Evolutionary conservation across 2,329 filamentous ascomycete genomes (phyloP).

Genomic region (Fusarium subglutinans): DNA sequence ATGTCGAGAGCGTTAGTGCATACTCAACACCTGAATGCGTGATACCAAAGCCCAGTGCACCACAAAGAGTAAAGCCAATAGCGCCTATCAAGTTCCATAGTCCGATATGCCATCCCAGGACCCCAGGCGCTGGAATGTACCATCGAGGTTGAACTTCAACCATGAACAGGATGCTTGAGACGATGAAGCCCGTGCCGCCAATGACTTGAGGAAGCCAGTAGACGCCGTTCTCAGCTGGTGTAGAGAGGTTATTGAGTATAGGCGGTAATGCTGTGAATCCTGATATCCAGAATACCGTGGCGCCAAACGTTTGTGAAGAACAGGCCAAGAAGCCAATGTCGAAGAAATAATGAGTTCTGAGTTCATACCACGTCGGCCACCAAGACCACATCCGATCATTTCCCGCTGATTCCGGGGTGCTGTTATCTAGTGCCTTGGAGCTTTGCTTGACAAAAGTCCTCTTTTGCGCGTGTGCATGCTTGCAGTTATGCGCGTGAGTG

Average conservation of each 20-base stretch:
- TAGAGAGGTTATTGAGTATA: slow-evolving; percentile 55
- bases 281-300: slow-evolving; percentile 72
- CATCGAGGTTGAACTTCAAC: slow-evolving; percentile 72
- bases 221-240: slow-evolving; percentile 55
- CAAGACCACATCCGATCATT: slow-evolving; percentile 60
- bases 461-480: slow-evolving; percentile 42
- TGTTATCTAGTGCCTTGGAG: background rate
- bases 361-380: slow-evolving; percentile 66
- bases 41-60: slow-evolving; percentile 62
- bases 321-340: slow-evolving; percentile 65
- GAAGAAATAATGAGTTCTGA: slow-evolving; percentile 65
- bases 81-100: slow-evolving; percentile 72
- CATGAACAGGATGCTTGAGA: slow-evolving; percentile 69
- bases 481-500: slow-evolving; percentile 30
- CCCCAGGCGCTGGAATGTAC: slow-evolving; percentile 64
- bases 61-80: slow-evolving; percentile 70
- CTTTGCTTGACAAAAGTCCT: slow-evolving; percentile 25
- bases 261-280: slow-evolving; percentile 68
- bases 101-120: slow-evolving; percentile 74
- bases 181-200: slow-evolving; percentile 69
- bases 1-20: slow-evolving; percentile 59
- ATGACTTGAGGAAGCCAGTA: slow-evolving; percentile 70
- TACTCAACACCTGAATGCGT: slow-evolving; percentile 49
- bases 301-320: slow-evolving; percentile 64
- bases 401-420: background rate